These are phyloP conservation scores for Selaginella tamariscina DNA, from an alignment of 75 land plant species.

Conservation along the genomic window DNA sequence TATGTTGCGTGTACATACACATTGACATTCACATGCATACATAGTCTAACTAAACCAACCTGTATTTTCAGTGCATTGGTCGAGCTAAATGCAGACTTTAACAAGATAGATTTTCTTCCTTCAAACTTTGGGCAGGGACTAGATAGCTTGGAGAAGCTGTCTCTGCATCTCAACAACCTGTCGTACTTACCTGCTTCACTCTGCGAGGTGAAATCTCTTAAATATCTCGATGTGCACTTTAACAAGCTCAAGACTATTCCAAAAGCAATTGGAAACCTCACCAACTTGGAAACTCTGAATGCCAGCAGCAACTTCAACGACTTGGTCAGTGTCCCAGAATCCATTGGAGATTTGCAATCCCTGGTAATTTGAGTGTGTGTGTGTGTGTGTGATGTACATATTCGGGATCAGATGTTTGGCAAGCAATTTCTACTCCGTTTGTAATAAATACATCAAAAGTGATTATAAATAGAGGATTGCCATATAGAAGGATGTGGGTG, in stretches of 20 bases:
- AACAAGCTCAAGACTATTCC: conserved; percentile 71
- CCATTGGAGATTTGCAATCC: conserved; percentile 57
- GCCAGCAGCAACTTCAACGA: conserved; percentile 77
- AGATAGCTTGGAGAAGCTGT: conserved; percentile 42
- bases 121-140: conserved; percentile 57
- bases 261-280: conserved; percentile 48
- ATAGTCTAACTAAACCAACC: background rate
- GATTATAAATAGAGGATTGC: too few species aligned
- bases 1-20: background rate
- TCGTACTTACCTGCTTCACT: conserved; percentile 66
- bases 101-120: conserved; percentile 53
- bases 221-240: conserved; percentile 63
- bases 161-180: conserved; percentile 54
- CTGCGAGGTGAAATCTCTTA: conserved; percentile 57
- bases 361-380: too few species aligned
- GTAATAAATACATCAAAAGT: too few species aligned
- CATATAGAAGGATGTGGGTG: too few species aligned
- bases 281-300: conserved; percentile 54
- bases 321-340: conserved; percentile 48
- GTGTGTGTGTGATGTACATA: too few species aligned
- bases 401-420: too few species aligned
- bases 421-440: too few species aligned
- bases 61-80: conserved; percentile 45
- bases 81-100: conserved; percentile 67
- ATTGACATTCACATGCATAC: background rate